A percentile compares a stretch with the other conserved stretches of the same genome.
phyloP scores from a whole-genome alignment of 306 rosid genomes.

The Gastrolobium bilobum region DNA sequence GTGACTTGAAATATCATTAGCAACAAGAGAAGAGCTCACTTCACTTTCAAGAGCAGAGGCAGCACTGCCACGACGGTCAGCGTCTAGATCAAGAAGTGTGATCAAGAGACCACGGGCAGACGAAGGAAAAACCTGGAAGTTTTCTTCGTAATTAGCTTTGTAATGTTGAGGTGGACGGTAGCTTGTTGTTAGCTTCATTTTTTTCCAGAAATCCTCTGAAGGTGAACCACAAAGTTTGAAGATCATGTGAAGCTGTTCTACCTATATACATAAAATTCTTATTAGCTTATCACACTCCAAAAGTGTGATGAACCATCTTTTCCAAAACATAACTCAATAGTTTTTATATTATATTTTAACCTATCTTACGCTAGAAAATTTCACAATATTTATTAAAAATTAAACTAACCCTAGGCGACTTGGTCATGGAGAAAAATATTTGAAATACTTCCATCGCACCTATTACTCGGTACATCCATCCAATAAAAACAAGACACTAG shows the following conservation, averaged over 20 bases:
- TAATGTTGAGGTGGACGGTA: conserved; percentile 56
- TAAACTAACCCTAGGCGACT: no score
- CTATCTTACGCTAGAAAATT: no score
- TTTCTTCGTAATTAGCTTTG: conserved; percentile 48
- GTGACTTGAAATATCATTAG: not conserved
- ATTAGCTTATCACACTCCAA: not conserved
- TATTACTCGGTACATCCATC: no score
- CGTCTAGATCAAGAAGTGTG: conserved; percentile 51
- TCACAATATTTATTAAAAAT: no score
- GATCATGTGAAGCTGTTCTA: conserved; percentile 87
- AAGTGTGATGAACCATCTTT: not conserved
- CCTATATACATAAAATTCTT: conserved; percentile 53
- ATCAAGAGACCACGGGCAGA: conserved; percentile 46
- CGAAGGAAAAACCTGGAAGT: conserved; percentile 46
- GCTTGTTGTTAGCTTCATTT: conserved; percentile 67
- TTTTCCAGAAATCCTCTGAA: conserved; percentile 70
- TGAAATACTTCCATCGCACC: no score
- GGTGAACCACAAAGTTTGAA: conserved; percentile 89
- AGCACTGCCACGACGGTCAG: conserved; percentile 50
- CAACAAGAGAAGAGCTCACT: conserved; percentile 41
- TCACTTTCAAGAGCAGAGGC: conserved; percentile 55
- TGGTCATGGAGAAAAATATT: no score
- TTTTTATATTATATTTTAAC: no score
- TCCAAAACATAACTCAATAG: no score
- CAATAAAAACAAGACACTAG: no score